Percentiles rank a stretch among this genome's conserved stretches.
Evolutionary conservation across 2,329 filamentous ascomycete genomes (phyloP).

Genomic region (Gnomoniopsis sp.): DNA sequence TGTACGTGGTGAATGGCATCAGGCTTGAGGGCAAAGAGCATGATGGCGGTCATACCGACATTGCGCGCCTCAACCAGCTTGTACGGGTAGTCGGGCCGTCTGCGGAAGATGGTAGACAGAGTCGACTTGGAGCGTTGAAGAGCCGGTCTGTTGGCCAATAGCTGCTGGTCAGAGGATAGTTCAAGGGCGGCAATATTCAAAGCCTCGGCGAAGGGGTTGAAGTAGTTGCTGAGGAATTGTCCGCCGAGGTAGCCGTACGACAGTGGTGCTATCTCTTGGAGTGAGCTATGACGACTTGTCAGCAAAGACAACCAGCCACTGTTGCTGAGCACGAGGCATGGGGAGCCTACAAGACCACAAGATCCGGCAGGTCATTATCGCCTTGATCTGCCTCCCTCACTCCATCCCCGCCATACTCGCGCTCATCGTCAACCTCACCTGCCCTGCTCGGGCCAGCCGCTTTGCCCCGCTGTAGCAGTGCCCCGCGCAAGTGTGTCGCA

Average conservation of each 20-base stretch:
- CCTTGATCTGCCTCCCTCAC: constrained; percentile 1
- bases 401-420: not conserved
- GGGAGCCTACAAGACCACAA: constrained; percentile 54
- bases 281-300: constrained; percentile 50
- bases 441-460: constrained; percentile 10
- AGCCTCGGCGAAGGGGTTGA: constrained; percentile 66
- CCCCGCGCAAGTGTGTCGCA: constrained; percentile 63
- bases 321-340: not conserved
- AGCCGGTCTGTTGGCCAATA: not conserved
- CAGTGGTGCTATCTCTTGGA: constrained; percentile 89
- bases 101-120: constrained; percentile 17
- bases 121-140: constrained; percentile 18
- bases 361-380: constrained; percentile 45
- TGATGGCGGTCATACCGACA: constrained; percentile 83
- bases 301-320: not conserved
- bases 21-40: constrained; percentile 73
- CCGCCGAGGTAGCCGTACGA: constrained; percentile 82
- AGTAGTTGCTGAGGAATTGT: constrained; percentile 73
- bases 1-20: constrained; percentile 62
- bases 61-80: constrained; percentile 68
- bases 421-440: not conserved
- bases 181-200: constrained; percentile 64
- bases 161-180: constrained; percentile 18
- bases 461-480: constrained; percentile 40
- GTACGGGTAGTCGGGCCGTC: constrained; percentile 47